Evolutionary conservation across 306 rosid genomes (phyloP), one percentile per base, ranked within the genome.

Genomic region (Vicia faba): DNA sequence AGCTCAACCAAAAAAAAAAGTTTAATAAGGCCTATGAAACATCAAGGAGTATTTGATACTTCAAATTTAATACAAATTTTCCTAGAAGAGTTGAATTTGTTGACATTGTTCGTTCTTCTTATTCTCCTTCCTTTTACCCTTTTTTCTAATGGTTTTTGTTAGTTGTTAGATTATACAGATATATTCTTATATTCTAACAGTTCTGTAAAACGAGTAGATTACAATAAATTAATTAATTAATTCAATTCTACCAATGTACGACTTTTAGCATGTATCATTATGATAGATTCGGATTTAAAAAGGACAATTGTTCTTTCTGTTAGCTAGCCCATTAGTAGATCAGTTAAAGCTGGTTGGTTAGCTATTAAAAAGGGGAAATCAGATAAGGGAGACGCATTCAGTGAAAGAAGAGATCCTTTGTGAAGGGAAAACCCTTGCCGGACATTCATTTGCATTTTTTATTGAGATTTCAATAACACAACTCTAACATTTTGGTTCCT

Each of bases 141-240:
- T 67, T 23, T 74, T 45, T 66, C 6, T 11, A 49, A 49, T 49
- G 55, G 55, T 49, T 8, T 6, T 39, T 6, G 8, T 31, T 31
- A 31, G 8, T 31, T 49, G 12, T 8, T 49, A 18, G 25, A 49
- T 11, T 18, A 18, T 7, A 16, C 36, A 18, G 26, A 49, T 16
- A 18, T 49, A 4, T 18, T 49, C 20, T 18, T 8, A 49, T 49
- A 48, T 48, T 48, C 55, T 41, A n/a, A 56, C 8, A 64, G 60
- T 20, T 65, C 40, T 65, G 46, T 23, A 57, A 14, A 9, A 11
- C 29, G 20, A 20, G 61, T 25, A 45, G 54, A 15, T 50, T 40
- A 64, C 64, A 61, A 20, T 7, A 75, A 15, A 39, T 60, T 39
- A 60, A 36, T 60, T 20, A 60, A 35, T 25, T 45, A n/a, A 49